These are phyloP conservation scores for Podospora comata DNA, from an alignment of 495 filamentous ascomycete genomes.

Conservation along the genomic window DNA sequence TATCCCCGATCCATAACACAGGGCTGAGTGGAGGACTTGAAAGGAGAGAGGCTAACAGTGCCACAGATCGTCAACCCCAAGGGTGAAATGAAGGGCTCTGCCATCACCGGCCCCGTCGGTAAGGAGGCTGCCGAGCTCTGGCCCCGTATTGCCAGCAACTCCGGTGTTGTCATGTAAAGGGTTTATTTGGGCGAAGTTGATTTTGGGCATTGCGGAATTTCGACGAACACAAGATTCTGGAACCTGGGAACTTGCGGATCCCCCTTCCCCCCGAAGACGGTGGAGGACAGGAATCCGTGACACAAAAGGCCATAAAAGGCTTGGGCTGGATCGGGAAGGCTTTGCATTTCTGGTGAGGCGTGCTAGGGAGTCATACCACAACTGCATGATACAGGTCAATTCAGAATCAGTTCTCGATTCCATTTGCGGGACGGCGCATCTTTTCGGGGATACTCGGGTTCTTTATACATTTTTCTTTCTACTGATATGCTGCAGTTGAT, in stretches of 20 bases:
- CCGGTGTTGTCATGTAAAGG: conserved; percentile 97
- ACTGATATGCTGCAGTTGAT: not conserved
- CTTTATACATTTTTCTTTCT: conserved; percentile 1
- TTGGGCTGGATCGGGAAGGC: conserved; percentile 35
- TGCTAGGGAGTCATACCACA: conserved; percentile 40
- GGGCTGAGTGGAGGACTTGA: not conserved
- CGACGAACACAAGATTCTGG: conserved; percentile 33
- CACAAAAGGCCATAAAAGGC: conserved; percentile 23
- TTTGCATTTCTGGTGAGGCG: conserved; percentile 40
- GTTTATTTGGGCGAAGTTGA: conserved; percentile 23
- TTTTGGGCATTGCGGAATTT: conserved; percentile 26
- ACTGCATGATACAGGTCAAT: conserved; percentile 39
- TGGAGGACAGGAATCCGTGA: conserved; percentile 20
- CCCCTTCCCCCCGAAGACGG: conserved; percentile 26
- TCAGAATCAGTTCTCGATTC: conserved; percentile 38
- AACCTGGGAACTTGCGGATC: conserved; percentile 18
- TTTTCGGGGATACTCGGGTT: not conserved
- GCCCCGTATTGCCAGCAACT: conserved; percentile 99
- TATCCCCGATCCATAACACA: conserved; percentile 26
- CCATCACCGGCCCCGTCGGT: conserved; percentile 97
- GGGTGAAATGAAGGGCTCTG: conserved; percentile 99
- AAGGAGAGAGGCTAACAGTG: not conserved
- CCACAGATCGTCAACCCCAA: conserved; percentile 98
- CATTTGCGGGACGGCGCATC: conserved; percentile 1
- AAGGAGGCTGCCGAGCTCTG: conserved; percentile 99